Evolutionary conservation across 164 flowering plant genomes (phyloP).

Genomic region (Vitis amurensis): DNA sequence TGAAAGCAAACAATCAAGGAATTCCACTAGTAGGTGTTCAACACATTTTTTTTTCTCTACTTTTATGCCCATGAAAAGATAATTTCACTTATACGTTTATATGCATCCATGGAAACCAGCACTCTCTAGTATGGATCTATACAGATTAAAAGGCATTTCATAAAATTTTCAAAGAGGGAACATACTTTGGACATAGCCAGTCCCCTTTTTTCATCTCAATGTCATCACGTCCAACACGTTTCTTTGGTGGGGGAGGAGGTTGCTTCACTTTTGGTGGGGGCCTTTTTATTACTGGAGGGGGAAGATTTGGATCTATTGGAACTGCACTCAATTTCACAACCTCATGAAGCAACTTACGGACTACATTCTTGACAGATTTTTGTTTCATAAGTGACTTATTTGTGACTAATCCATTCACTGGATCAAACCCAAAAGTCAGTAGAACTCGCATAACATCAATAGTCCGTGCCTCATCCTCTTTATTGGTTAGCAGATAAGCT

Average conservation of each 20-base stretch:
- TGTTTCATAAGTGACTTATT: slow-evolving; percentile 69
- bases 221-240: slow-evolving; percentile 91
- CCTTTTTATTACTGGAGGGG: slow-evolving; percentile 82
- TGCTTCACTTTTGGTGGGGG: slow-evolving; percentile 97
- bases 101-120: background rate
- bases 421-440: slow-evolving; percentile 82
- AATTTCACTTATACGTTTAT: background rate
- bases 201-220: slow-evolving; percentile 99
- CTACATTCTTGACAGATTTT: slow-evolving; percentile 76
- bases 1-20: background rate
- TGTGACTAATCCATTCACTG: slow-evolving; percentile 53
- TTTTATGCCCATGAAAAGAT: background rate
- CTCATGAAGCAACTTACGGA: slow-evolving; percentile 86
- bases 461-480: slow-evolving; percentile 96
- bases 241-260: slow-evolving; percentile 94
- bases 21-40: too few species aligned
- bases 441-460: slow-evolving; percentile 83
- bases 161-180: slow-evolving; percentile 6
- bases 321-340: slow-evolving; percentile 89
- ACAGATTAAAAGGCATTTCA: background rate
- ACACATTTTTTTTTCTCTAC: too few species aligned
- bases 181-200: slow-evolving; percentile 97
- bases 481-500: slow-evolving; percentile 77
- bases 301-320: slow-evolving; percentile 97
- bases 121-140: background rate